Evolutionary conservation across 2,329 filamentous ascomycete genomes (phyloP).

Genomic region (Penicillium sp.): DNA sequence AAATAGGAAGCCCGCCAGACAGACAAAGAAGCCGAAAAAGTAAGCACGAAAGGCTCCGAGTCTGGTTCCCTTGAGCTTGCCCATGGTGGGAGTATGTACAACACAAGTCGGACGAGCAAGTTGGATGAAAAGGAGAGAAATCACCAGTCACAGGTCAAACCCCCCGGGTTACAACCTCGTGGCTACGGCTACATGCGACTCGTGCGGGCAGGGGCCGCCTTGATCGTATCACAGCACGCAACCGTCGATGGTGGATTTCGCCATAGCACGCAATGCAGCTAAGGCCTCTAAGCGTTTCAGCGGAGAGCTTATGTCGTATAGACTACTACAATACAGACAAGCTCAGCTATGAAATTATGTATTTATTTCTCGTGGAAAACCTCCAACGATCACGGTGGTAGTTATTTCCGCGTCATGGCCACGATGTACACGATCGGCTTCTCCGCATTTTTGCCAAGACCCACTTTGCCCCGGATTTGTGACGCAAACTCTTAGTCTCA

Average conservation of each 20-base stretch:
- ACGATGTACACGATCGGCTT: slow-evolving; percentile 1
- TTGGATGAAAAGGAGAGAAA: no score
- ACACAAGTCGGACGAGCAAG: background rate
- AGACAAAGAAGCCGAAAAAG: slow-evolving; percentile 23
- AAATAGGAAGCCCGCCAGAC: slow-evolving; percentile 30
- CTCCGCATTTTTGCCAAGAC: slow-evolving; percentile 6
- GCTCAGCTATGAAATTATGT: no score
- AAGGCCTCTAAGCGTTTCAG: no score
- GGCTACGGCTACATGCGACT: slow-evolving; percentile 2
- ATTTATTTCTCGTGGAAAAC: no score
- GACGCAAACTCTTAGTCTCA: slow-evolving; percentile 3
- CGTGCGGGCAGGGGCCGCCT: slow-evolving; percentile 1
- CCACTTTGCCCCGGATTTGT: background rate
- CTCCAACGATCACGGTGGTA: background rate
- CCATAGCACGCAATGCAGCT: slow-evolving; percentile 21
- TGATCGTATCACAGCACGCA: slow-evolving; percentile 13
- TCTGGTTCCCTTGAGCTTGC: slow-evolving; percentile 14
- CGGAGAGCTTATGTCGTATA: no score
- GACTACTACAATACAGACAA: no score
- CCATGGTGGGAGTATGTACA: slow-evolving; percentile 6
- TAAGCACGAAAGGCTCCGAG: slow-evolving; percentile 22
- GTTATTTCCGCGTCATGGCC: background rate
- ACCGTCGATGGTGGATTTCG: slow-evolving; percentile 16
- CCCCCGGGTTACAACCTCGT: no score
- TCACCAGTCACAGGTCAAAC: no score